Conservation (phyloP, 2,329 filamentous ascomycete genomes). For the Alternaria infectoria region DNA sequence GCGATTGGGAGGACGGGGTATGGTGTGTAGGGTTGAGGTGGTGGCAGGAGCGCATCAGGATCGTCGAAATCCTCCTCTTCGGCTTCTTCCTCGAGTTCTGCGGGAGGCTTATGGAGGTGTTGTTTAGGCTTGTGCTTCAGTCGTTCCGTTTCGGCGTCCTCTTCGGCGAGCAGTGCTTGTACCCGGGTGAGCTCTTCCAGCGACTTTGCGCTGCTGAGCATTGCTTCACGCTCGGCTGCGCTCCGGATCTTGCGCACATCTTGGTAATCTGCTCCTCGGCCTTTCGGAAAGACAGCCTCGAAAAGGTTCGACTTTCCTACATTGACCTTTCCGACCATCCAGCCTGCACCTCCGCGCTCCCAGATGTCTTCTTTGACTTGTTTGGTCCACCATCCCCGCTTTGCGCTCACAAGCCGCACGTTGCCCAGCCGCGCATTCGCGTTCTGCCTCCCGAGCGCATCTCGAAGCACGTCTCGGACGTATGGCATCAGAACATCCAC, state of each 20-base stretch:
- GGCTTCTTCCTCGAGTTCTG: slow-evolving; percentile 22
- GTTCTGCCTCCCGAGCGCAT: slow-evolving; percentile 72
- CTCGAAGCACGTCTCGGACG: slow-evolving; percentile 75
- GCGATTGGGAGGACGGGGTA: slow-evolving; percentile 88
- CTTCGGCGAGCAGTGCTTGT: slow-evolving; percentile 40
- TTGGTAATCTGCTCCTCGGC: slow-evolving; percentile 46
- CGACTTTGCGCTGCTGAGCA: slow-evolving; percentile 35
- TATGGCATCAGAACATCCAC: slow-evolving; percentile 89
- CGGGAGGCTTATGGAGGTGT: slow-evolving; percentile 28
- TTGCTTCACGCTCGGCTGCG: slow-evolving; percentile 40
- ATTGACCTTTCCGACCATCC: slow-evolving; percentile 98
- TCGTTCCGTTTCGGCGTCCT: slow-evolving; percentile 39
- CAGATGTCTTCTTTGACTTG: slow-evolving; percentile 86
- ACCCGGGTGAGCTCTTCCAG: slow-evolving; percentile 33
- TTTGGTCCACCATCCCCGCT: slow-evolving; percentile 88
- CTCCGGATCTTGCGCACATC: slow-evolving; percentile 44
- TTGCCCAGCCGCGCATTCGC: slow-evolving; percentile 84
- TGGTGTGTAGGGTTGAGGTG: slow-evolving; percentile 71
- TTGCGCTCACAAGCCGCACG: slow-evolving; percentile 83
- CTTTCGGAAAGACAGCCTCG: slow-evolving; percentile 84
- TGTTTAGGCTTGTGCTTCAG: slow-evolving; percentile 22
- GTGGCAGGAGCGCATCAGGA: slow-evolving; percentile 69
- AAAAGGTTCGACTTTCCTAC: slow-evolving; percentile 96
- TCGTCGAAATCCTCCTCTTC: slow-evolving; percentile 40
- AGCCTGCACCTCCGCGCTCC: slow-evolving; percentile 81